Evolutionary conservation across 805 yeast genomes (phyloP), one percentile per base, ranked within the genome.

Genomic region (Nakazawaea sp.): DNA sequence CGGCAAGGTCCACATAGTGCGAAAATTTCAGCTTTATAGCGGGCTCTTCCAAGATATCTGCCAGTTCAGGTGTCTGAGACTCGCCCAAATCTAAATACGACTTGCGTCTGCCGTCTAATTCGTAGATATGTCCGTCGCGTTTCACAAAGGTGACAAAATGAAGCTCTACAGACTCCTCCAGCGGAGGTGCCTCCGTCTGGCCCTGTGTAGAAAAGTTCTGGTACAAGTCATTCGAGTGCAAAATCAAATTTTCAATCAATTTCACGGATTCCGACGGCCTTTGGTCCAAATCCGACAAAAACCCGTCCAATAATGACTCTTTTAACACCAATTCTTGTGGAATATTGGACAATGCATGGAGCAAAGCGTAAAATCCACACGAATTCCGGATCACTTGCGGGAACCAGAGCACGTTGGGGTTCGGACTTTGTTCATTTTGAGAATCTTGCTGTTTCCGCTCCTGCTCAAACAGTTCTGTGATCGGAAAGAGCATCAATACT

Each of bases 311-410:
- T 18, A 47, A 44, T 3, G 62, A 55, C 35, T 66, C 62, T 7
- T 59, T 48, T 13, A 72, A 58, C 7, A 72, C 56, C 23, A 72
- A 55, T 18, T 69, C 73, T 4, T 49, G 41, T 1, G 78, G 72
- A 32, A 74, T 47, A 45, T 74, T 74, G 23, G 65, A 46, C 26
- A 73, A 49, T 1, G 62, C 44, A 49, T 90, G 97, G 17, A 90
- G 61, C 32, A 92, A 56, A 0, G 96, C 97, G 58, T 83, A 86
- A 23, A 94, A 70, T 4, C 98, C 98, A 62, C 98, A 90, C 0
- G 95, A 94, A 54, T 90, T 90, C 44, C 73, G 75, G 13, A 92
- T 75, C 1, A 88, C 78, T 51, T 90, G 98, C 46, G 75, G 77
- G 48, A 79, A 75, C 97, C 97, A 92, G n/a, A 69, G 45, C 12